Evolutionary conservation across 2,329 filamentous ascomycete genomes (phyloP).

Genomic region (Aspergillus tamarii): DNA sequence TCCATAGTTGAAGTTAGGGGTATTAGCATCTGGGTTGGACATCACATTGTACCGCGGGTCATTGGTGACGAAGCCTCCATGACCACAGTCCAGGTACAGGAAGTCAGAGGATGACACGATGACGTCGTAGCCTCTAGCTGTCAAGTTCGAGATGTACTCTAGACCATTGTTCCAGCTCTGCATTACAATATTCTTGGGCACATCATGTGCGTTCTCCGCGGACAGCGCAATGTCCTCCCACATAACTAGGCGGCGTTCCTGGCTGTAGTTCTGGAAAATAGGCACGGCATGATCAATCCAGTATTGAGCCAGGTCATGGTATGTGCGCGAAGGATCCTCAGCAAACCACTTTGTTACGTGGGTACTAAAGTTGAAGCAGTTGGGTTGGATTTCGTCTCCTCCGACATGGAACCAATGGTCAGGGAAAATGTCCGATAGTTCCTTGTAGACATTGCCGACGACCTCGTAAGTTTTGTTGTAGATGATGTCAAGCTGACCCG

Average conservation of each 20-base stretch:
- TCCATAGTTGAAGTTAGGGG: slow-evolving; percentile 58
- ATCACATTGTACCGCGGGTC: slow-evolving; percentile 60
- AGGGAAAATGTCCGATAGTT: slow-evolving; percentile 54
- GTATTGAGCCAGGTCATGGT: slow-evolving; percentile 57
- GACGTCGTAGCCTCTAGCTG: slow-evolving; percentile 55
- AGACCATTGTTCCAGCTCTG: slow-evolving; percentile 61
- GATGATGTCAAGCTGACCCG: slow-evolving; percentile 60
- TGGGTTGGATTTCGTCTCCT: slow-evolving; percentile 58
- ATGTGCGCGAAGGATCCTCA: slow-evolving; percentile 53
- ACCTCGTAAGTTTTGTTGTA: slow-evolving; percentile 60
- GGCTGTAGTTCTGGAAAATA: slow-evolving; percentile 49
- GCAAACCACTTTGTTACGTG: slow-evolving; percentile 55
- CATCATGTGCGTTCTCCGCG: slow-evolving; percentile 48
- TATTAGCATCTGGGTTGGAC: slow-evolving; percentile 52
- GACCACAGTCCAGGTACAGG: slow-evolving; percentile 61
- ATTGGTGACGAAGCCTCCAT: slow-evolving; percentile 58
- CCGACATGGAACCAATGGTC: slow-evolving; percentile 61
- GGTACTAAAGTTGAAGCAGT: slow-evolving; percentile 62
- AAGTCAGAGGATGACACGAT: slow-evolving; percentile 61
- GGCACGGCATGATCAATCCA: slow-evolving; percentile 58
- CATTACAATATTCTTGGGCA: slow-evolving; percentile 57
- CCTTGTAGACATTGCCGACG: slow-evolving; percentile 57
- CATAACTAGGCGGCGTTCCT: slow-evolving; percentile 58
- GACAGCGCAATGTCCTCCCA: slow-evolving; percentile 59
- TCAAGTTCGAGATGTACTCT: slow-evolving; percentile 56